Base-by-base conservation (phyloP, 192 early-diverging fungal genomes). In the Paraglomus occultum region DNA sequence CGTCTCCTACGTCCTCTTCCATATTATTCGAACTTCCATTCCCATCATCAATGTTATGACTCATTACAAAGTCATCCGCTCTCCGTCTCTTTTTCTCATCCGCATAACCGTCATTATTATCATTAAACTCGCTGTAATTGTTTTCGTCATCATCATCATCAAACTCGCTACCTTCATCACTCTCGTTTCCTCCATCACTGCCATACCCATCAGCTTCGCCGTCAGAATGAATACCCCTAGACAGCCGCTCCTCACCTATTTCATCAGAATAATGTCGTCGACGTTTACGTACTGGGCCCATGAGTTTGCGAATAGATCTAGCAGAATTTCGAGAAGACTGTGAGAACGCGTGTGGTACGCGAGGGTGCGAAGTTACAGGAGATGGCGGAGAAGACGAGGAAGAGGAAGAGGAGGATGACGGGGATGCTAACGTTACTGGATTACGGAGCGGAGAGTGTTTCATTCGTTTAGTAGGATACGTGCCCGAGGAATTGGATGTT, bases 361-460 rank as follows among this genome's bases (percentile, higher is more conserved):
- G 31, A 31, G 1, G 31, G 31, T 3, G 31, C 31, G 31, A 31
- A 31, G 31, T 1, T 31, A 31, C 31, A 31, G 31, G 31, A 31
- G 31, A 31, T 31, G 31, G 31, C 31, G 31, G 31, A 31, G 31
- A 31, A 3, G 31, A 31, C 3, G 31, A 31, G 31, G 31, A 31
- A 1, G 31, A 31, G 31, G 31, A 31, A 1, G 31, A 31, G 31
- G 31, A 31, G 31, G 31, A 31, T 31, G 31, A 31, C 31, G 31
- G 31, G 31, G 31, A 31, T 31, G 31, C 31, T 31, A 51, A 66
- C 15, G 64, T 50, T 66, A 51, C 46, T 14, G 51, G 46, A 22
- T 68, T 11, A 14, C 66, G 50, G 20, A 68, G 12, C 14, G 66
- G 52, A n/a, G 66, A 68, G 6, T 54, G 50, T 47, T 68, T 68